Evolutionary conservation across 2,329 filamentous ascomycete genomes (phyloP), one percentile per base, ranked within the genome.

Genomic region (Fusarium ambrosium): DNA sequence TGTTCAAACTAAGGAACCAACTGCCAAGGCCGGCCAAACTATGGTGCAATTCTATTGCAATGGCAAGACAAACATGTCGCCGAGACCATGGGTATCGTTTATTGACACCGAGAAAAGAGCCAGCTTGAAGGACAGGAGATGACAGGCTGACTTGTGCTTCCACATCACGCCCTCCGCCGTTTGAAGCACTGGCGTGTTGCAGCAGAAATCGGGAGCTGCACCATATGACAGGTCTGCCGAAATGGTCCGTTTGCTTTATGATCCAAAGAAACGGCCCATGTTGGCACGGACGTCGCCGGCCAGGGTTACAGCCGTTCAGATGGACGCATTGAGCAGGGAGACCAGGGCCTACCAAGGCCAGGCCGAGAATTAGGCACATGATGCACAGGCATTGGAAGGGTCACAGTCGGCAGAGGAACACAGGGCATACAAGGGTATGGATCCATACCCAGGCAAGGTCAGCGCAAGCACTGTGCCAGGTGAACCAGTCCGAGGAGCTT

Each of bases 261-360:
- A 63, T 63, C 48, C 68, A 45, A 69, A 69, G 61, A 72, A 78
- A 77, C 76, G 66, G 67, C 68, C 76, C 75, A 77, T 71, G 56
- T 36, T 70, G 68, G 76, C 76, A 76, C 76, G 76, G 76, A 76
- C 74, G 68, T 72, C 74, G 76, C 76, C 76, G 76, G 58, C 68
- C 73, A 66, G 72, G 72, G 68, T 69, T 32, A 55, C 55, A 61
- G 53, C 41, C 51, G 72, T 75, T 32, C 22, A 62, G 62, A 64
- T 64, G 62, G 53, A 29, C 51, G 27, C 41, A 32, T 45, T 58
- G 68, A 59, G 62, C 68, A 71, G 67, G 60, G 55, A 53, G 39
- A 60, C 68, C 66, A 62, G 37, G 62, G 29, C 51, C 61, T 64
- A 60, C 68, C 56, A 58, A 56, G 59, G 29, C 63, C 63, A 60